phyloP scores from a whole-genome alignment of 768 basidiomycete species.

The Lyophyllum shimeji region DNA sequence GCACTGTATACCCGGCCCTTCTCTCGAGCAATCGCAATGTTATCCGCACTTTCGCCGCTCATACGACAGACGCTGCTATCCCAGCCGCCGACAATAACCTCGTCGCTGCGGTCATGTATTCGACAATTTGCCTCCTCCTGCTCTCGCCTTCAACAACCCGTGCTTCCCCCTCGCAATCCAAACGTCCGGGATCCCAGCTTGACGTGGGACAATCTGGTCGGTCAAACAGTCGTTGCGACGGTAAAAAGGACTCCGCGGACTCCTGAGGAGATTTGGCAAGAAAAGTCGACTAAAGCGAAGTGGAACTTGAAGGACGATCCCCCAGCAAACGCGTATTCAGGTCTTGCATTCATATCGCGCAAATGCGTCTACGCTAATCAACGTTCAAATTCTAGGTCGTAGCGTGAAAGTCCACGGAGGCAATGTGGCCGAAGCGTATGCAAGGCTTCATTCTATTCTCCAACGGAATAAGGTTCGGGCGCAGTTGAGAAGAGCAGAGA shows the following conservation, averaged over 20 bases:
- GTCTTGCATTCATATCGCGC: conserved; percentile 20
- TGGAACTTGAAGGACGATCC: conserved; percentile 18
- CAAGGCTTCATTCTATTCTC: conserved; percentile 50
- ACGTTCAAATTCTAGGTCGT: conserved; percentile 48
- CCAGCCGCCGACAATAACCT: not conserved
- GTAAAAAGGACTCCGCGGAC: not conserved
- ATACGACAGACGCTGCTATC: conserved; percentile 3
- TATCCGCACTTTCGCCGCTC: conserved; percentile 10
- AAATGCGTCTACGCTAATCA: not conserved
- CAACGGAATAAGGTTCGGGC: conserved; percentile 52
- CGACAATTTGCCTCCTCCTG: conserved; percentile 1
- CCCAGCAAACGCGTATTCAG: conserved; percentile 56
- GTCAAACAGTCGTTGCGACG: not conserved
- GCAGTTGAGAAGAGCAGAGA: conserved; percentile 47
- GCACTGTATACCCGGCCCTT: no score
- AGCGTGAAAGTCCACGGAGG: conserved; percentile 46
- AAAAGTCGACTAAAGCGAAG: conserved; percentile 25
- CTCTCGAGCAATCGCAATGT: conserved; percentile 3
- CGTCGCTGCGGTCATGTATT: conserved; percentile 4
- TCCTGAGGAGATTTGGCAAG: conserved; percentile 40
- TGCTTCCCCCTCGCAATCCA: not conserved
- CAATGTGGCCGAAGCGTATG: conserved; percentile 47
- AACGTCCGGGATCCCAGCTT: not conserved
- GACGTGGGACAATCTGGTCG: not conserved
- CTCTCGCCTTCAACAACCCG: not conserved